Conservation (phyloP, 1,139 yeast genomes). For the Diutina mesorugosa region DNA sequence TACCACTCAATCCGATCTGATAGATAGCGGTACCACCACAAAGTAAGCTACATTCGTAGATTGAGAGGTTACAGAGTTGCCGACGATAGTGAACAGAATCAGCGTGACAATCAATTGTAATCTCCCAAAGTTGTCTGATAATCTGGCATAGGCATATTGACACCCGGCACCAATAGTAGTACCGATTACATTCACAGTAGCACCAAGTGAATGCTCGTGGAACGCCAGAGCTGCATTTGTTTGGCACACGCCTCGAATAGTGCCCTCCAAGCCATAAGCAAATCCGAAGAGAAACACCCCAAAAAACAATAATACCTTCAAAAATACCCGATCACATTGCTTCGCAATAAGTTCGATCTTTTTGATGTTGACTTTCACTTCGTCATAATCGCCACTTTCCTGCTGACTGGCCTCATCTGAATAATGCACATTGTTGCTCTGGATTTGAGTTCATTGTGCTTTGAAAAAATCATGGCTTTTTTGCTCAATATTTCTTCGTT, state of each 20-base stretch:
- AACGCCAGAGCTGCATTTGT: background rate
- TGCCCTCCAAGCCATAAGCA: too few relatives aligned
- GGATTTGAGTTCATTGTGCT: too few relatives aligned
- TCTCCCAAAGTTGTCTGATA: background rate
- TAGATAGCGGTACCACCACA: background rate
- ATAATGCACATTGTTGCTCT: too few relatives aligned
- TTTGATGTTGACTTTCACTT: too few relatives aligned
- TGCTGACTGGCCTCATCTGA: too few relatives aligned
- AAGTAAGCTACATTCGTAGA: background rate
- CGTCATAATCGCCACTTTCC: too few relatives aligned
- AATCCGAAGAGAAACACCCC: too few relatives aligned
- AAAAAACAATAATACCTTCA: too few relatives aligned
- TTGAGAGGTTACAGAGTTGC: background rate
- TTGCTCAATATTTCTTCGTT: too few relatives aligned
- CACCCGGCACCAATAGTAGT: background rate
- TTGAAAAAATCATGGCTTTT: too few relatives aligned
- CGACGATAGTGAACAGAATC: background rate
- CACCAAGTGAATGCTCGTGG: background rate
- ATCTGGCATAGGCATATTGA: background rate
- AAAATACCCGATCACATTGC: too few relatives aligned
- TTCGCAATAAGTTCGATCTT: too few relatives aligned
- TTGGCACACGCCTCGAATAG: constrained; percentile 12
- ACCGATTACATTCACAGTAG: background rate
- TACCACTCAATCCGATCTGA: background rate
- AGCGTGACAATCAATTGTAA: background rate